Conservation (phyloP, 192 early-diverging fungal genomes). For the Oehlia diaphana region DNA sequence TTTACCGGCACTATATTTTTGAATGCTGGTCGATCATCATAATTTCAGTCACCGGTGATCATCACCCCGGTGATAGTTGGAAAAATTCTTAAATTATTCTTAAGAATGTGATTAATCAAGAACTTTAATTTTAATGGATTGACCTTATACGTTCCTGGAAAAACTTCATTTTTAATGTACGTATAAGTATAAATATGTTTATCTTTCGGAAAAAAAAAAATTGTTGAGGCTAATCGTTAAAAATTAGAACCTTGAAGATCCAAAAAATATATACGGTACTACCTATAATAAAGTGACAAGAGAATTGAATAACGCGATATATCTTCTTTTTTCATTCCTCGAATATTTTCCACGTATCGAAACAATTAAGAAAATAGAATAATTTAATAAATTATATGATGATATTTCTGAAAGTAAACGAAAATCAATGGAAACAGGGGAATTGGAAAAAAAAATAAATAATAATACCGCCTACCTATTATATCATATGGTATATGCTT, state of each 20-base stretch:
- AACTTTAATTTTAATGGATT: neutral
- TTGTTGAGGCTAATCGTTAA: too few species aligned
- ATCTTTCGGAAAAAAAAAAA: neutral
- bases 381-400: neutral
- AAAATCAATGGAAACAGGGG: neutral
- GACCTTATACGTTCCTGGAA: neutral
- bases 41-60: too few species aligned
- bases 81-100: too few species aligned
- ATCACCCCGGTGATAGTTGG: too few species aligned
- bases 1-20: too few species aligned
- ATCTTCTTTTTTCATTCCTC: neutral
- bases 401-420: neutral
- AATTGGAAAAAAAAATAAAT: neutral
- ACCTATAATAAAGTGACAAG: neutral
- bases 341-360: neutral
- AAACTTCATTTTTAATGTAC: slow-evolving; percentile 5
- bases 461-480: neutral
- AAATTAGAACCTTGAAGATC: slow-evolving; percentile 10
- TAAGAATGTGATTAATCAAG: neutral
- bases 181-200: neutral
- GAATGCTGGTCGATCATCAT: too few species aligned
- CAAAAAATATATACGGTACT: neutral
- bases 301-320: neutral
- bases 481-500: neutral
- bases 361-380: neutral